Evolutionary conservation across 352 stramenopile species (phyloP), one percentile per base, ranked within the genome.

Genomic region (Albugo candida): DNA sequence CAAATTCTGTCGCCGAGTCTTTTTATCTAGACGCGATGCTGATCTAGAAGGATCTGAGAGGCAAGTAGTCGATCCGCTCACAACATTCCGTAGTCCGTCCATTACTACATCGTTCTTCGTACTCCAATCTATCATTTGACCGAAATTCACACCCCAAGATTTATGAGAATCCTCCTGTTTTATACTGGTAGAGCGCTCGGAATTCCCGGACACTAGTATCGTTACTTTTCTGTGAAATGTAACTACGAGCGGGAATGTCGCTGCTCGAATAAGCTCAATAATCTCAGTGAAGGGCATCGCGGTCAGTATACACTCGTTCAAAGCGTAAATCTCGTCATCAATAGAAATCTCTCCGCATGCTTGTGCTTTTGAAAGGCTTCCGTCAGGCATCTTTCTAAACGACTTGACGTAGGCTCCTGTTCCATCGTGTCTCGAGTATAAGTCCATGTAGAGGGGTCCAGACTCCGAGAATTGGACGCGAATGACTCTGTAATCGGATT

Each of bases 381-480:
- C 69, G n/a, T 80, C 67, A 0, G 63, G 41, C 57, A 64, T 70
- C n/a, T 66, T 58, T 13, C 76, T 61, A 58, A 88, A 88, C 12
- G 65, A 60, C 49, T 83, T 85, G 21, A 88, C 71, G 27, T 66
- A 72, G 43, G 76, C 76, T 11, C 76, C 76, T 18, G 60, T 70
- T 5, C 69, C 69, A n/a, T 83, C 67, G 0, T 66, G 56, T 37
- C 71, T 63, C 3, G 76, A 88, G 59, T 76, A 83, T 48, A 88
- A 60, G 52, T 88, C 76, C 38, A 88, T 60, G 45, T 66, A 83
- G 18, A 88, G 47, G 4, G 76, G 69, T 0, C 65, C 73, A 0
- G 61, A 54, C 0, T 63, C 61, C 10, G 48, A 38, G 48, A 86
- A 86, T 18, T 72, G 49, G 20, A 88, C 60, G 14, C 64, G 56